Percentiles rank a stretch among this genome's conserved stretches.
phyloP scores from a whole-genome alignment of 345 rosid genomes.

The Pelargonium nanum region DNA sequence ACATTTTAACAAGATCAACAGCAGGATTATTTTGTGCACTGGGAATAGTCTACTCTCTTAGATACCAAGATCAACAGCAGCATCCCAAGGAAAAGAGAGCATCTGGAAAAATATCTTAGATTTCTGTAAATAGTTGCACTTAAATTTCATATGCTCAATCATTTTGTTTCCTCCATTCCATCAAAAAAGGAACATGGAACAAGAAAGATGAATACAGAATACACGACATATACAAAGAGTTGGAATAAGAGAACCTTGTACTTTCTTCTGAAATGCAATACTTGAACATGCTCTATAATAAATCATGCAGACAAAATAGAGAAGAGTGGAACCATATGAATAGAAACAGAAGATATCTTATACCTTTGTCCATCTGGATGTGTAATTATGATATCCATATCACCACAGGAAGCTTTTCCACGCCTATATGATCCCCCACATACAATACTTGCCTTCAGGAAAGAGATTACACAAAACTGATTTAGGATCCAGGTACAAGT shows the following conservation, averaged over 20 bases:
- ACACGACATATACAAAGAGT: not conserved
- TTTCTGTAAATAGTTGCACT: too few species aligned
- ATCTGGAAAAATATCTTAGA: too few species aligned
- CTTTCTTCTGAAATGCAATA: not conserved
- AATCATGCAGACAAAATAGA: constrained; percentile 1
- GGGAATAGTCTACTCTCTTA: too few species aligned
- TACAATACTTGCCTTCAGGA: constrained; percentile 48
- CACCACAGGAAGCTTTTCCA: constrained; percentile 93
- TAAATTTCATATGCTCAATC: too few species aligned
- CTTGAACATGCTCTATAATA: not conserved
- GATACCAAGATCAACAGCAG: too few species aligned
- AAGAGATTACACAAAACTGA: constrained; percentile 7
- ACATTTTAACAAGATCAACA: too few species aligned
- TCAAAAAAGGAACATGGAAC: too few species aligned
- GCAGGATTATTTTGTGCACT: too few species aligned
- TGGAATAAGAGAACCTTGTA: not conserved
- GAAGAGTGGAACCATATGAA: not conserved
- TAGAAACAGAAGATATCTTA: not conserved
- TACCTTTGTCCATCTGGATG: constrained; percentile 93
- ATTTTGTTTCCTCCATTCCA: too few species aligned
- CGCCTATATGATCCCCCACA: constrained; percentile 98
- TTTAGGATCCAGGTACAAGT: constrained; percentile 1
- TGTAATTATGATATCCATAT: constrained; percentile 69
- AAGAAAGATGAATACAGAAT: too few species aligned
- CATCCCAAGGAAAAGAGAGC: too few species aligned